Evolutionary conservation across 2,329 filamentous ascomycete species (phyloP).

Genomic region (Aspergillus sojae): DNA sequence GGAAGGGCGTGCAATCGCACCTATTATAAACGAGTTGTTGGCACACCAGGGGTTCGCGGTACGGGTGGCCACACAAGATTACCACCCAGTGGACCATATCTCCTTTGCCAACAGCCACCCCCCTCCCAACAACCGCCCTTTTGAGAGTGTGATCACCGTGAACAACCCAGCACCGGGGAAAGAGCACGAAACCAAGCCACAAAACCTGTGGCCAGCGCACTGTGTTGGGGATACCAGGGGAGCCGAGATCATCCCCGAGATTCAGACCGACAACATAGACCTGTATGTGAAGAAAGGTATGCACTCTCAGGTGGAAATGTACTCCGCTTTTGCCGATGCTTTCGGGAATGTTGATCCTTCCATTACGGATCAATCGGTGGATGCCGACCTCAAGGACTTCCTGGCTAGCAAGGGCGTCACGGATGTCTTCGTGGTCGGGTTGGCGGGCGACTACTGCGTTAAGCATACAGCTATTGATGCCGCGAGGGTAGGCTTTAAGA

Average conservation of each 20-base stretch:
- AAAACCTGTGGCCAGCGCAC: slow-evolving; percentile 85
- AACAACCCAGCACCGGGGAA: slow-evolving; percentile 51
- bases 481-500: slow-evolving; percentile 71
- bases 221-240: slow-evolving; percentile 78
- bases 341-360: slow-evolving; percentile 57
- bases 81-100: slow-evolving; percentile 79
- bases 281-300: slow-evolving; percentile 76
- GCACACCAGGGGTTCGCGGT: slow-evolving; percentile 65
- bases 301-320: slow-evolving; percentile 81
- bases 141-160: slow-evolving; percentile 66
- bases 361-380: slow-evolving; percentile 37
- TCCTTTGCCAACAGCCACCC: slow-evolving; percentile 85
- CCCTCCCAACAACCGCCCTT: slow-evolving; percentile 65
- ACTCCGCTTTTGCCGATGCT: slow-evolving; percentile 84
- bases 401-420: slow-evolving; percentile 65
- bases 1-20: slow-evolving; percentile 69
- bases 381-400: slow-evolving; percentile 62
- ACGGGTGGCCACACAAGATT: slow-evolving; percentile 89
- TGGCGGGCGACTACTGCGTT: slow-evolving; percentile 91
- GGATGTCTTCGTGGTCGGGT: slow-evolving; percentile 80
- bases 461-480: slow-evolving; percentile 79
- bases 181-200: slow-evolving; percentile 63
- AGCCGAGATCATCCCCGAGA: slow-evolving; percentile 71
- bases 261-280: slow-evolving; percentile 65
- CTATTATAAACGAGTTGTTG: slow-evolving; percentile 75